These are phyloP conservation scores for Sarocladium kiliense DNA, from an alignment of 2,329 filamentous ascomycete species.

Conservation along the genomic window DNA sequence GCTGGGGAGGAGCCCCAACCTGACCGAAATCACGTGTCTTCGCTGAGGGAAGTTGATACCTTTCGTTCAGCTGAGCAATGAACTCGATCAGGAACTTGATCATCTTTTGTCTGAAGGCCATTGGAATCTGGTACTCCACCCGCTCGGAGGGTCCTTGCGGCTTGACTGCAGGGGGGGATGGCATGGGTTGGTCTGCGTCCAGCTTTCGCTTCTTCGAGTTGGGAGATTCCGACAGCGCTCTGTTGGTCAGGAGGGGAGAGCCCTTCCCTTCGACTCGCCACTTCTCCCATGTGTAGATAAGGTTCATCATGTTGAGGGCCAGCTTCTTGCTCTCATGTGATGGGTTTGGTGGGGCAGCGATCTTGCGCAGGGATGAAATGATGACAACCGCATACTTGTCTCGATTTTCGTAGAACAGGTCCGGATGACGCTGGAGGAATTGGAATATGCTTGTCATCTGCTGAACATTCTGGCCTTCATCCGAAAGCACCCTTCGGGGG, in stretches of 20 bases:
- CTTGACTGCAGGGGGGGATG: neutral
- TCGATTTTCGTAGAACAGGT: conserved; percentile 89
- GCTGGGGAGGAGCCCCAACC: neutral
- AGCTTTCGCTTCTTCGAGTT: conserved; percentile 69
- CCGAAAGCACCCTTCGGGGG: conserved; percentile 82
- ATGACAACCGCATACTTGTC: conserved; percentile 89
- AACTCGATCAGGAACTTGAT: conserved; percentile 95
- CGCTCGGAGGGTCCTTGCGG: conserved; percentile 33
- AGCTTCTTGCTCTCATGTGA: conserved; percentile 91
- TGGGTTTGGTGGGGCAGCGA: conserved; percentile 75
- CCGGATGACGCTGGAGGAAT: conserved; percentile 87
- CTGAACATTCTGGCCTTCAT: conserved; percentile 91
- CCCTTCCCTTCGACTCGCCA: conserved; percentile 62
- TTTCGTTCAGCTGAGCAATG: conserved; percentile 83
- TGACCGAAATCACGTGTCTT: conserved; percentile 52
- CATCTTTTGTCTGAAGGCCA: conserved; percentile 68
- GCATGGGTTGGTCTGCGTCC: conserved; percentile 41
- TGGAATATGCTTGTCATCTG: conserved; percentile 98
- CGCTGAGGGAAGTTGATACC: conserved; percentile 70
- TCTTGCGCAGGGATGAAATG: conserved; percentile 82
- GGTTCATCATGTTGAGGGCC: conserved; percentile 80
- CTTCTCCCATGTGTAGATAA: conserved; percentile 93
- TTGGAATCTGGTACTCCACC: conserved; percentile 63
- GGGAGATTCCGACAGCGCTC: conserved; percentile 61
- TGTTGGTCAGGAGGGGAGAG: conserved; percentile 17